These are phyloP conservation scores for Xylaria sp. DNA, from an alignment of 2,329 filamentous ascomycete species.

Conservation along the genomic window DNA sequence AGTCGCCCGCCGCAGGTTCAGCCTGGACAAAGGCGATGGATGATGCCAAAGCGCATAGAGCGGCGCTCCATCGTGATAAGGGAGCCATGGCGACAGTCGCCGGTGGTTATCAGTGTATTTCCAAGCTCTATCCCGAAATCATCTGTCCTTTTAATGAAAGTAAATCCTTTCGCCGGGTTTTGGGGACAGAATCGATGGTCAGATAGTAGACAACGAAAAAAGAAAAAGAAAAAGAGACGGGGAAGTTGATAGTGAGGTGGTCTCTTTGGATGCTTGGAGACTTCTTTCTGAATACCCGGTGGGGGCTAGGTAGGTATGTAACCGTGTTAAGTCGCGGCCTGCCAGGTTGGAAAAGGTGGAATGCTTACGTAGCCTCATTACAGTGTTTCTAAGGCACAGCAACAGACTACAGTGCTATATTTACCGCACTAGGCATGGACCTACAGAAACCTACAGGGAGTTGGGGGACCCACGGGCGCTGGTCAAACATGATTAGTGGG, in stretches of 20 bases:
- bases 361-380: constrained; percentile 11
- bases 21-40: constrained; percentile 44
- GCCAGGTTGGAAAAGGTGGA: no score
- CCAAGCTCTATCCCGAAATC: constrained; percentile 1
- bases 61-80: constrained; percentile 37
- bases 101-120: constrained; percentile 2
- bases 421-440: no score
- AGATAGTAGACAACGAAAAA: not conserved
- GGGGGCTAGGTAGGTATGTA: constrained; percentile 11
- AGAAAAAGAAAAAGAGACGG: not conserved
- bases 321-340: constrained; percentile 11
- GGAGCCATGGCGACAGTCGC: constrained; percentile 37
- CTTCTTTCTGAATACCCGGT: constrained; percentile 12
- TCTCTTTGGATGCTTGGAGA: constrained; percentile 22
- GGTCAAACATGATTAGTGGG: no score
- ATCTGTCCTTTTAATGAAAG: constrained; percentile 20
- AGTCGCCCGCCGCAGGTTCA: constrained; percentile 74
- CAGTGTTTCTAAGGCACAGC: not conserved
- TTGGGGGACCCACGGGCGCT: no score
- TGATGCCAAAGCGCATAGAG: constrained; percentile 52
- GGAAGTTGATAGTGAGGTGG: constrained; percentile 15
- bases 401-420: no score
- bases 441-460: no score
- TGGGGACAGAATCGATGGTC: not conserved
- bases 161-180: not conserved